phyloP scores from a whole-genome alignment of 441 rosid species.

The Croton laevigatus region DNA sequence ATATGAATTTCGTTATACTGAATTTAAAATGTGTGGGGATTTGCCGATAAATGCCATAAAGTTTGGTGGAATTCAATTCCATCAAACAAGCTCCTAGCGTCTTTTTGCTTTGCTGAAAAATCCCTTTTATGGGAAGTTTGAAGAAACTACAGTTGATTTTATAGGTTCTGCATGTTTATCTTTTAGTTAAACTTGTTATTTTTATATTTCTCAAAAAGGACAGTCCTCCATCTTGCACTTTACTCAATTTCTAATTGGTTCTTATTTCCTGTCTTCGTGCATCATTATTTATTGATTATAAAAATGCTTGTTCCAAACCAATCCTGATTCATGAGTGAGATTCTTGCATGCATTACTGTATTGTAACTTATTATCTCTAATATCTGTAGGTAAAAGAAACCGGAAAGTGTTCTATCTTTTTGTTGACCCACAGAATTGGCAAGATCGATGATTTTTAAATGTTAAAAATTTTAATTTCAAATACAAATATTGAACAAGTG shows the following conservation, averaged over 20 bases:
- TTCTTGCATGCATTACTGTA: neutral
- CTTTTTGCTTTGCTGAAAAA: neutral
- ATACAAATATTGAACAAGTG: neutral
- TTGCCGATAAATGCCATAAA: too few relatives aligned
- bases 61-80: too few relatives aligned
- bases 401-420: neutral
- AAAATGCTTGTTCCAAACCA: too few relatives aligned
- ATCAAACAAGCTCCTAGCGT: neutral
- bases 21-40: too few relatives aligned
- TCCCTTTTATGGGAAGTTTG: neutral
- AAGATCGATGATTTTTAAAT: neutral
- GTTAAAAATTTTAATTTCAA: neutral
- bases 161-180: neutral
- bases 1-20: too few relatives aligned
- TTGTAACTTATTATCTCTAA: neutral
- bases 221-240: neutral
- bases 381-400: neutral
- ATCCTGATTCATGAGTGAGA: neutral
- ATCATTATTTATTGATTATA: too few relatives aligned
- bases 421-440: neutral
- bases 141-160: neutral
- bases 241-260: neutral
- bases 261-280: neutral
- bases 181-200: neutral
- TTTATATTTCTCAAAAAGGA: neutral